These are phyloP conservation scores for Glonium stellatum DNA, from an alignment of 495 filamentous ascomycete genomes.

Conservation along the genomic window DNA sequence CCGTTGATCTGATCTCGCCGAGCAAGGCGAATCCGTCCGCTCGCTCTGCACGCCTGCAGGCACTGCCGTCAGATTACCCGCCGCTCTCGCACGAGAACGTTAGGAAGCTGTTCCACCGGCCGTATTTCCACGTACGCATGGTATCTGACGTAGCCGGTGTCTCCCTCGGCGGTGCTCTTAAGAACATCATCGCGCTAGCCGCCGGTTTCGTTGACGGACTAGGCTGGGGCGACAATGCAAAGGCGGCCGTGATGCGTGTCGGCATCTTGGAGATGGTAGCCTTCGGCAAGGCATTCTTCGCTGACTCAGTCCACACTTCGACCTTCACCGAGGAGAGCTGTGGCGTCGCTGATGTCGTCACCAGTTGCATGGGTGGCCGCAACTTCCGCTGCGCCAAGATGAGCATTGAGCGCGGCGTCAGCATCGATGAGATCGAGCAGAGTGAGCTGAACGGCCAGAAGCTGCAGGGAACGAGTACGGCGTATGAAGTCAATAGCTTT, in stretches of 20 bases:
- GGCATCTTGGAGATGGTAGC: slow-evolving; percentile 91
- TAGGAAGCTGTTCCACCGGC: slow-evolving; percentile 83
- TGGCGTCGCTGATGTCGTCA: slow-evolving; percentile 94
- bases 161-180: slow-evolving; percentile 89
- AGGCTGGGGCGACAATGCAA: slow-evolving; percentile 97
- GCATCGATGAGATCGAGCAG: slow-evolving; percentile 80
- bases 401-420: slow-evolving; percentile 68
- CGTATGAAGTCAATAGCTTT: slow-evolving; percentile 82
- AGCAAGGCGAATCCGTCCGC: slow-evolving; percentile 59
- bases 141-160: slow-evolving; percentile 91
- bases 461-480: slow-evolving; percentile 87
- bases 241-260: slow-evolving; percentile 93
- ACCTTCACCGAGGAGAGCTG: slow-evolving; percentile 96
- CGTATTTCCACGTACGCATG: slow-evolving; percentile 94
- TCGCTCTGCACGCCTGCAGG: slow-evolving; percentile 49
- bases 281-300: slow-evolving; percentile 90
- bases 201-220: slow-evolving; percentile 93
- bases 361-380: slow-evolving; percentile 80
- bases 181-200: slow-evolving; percentile 93
- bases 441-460: slow-evolving; percentile 94
- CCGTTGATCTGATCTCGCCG: slow-evolving; percentile 53
- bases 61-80: slow-evolving; percentile 72
- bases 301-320: slow-evolving; percentile 61
- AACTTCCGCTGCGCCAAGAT: slow-evolving; percentile 93
- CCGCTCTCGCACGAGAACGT: slow-evolving; percentile 72